Evolutionary conservation across 345 rosid genomes (phyloP).

Genomic region (Iberis pinnata): DNA sequence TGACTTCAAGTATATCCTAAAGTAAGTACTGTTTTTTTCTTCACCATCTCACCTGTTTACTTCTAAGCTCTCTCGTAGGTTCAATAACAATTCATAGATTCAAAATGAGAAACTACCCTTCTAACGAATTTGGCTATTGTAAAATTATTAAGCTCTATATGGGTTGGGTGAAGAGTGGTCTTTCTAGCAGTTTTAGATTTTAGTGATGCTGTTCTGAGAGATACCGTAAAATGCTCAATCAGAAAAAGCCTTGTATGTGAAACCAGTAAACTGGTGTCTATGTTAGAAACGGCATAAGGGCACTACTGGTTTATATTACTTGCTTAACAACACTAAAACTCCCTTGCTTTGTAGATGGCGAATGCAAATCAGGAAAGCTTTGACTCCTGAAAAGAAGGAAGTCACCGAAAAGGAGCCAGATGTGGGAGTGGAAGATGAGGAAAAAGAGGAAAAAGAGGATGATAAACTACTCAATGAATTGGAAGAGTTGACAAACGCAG

Average conservation of each 20-base stretch:
- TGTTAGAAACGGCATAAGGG: background rate
- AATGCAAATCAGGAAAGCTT: slow-evolving; percentile 67
- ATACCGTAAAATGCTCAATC: background rate
- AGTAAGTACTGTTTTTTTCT: slow-evolving; percentile 43
- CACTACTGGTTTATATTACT: background rate
- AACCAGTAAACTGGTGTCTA: background rate
- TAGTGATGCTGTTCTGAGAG: background rate
- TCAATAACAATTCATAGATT: no score
- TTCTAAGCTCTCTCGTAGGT: no score
- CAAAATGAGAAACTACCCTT: no score
- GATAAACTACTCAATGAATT: slow-evolving; percentile 84
- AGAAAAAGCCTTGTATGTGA: background rate
- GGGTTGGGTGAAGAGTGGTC: background rate
- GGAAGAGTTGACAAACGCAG: slow-evolving; percentile 74
- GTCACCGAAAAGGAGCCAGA: slow-evolving; percentile 31
- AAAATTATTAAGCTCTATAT: background rate
- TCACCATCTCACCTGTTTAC: background rate
- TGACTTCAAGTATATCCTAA: slow-evolving; percentile 81
- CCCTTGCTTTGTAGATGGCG: slow-evolving; percentile 62
- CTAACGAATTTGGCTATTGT: background rate
- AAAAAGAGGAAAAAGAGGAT: slow-evolving; percentile 67
- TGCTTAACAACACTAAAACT: background rate
- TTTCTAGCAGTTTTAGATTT: background rate
- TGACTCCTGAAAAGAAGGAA: slow-evolving; percentile 61
- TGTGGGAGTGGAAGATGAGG: slow-evolving; percentile 39